Evolutionary conservation across 371 early-diverging fungal species (phyloP).

Genomic region (Actinomucor elegans): DNA sequence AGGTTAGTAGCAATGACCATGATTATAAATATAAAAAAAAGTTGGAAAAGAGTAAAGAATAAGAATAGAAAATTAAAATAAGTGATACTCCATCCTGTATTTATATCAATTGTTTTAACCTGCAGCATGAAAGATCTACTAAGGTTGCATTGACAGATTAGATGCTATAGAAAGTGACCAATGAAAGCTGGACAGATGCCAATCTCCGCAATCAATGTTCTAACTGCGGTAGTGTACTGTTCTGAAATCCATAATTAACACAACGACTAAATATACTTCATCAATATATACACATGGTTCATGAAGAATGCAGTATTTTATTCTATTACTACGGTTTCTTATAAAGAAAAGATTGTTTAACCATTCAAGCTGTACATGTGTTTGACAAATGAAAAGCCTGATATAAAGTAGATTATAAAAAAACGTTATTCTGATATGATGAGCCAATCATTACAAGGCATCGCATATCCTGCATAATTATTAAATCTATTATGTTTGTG

Average conservation of each 20-base stretch:
- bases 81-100: background rate
- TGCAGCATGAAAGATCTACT: slow-evolving; percentile 3
- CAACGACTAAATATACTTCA: background rate
- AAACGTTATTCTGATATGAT: background rate
- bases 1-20: slow-evolving; percentile 77
- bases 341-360: background rate
- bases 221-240: background rate
- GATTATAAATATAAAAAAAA: slow-evolving; percentile 4
- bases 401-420: background rate
- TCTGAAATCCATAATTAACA: background rate
- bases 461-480: slow-evolving; percentile 7
- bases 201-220: slow-evolving; percentile 2
- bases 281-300: background rate
- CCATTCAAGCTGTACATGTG: background rate
- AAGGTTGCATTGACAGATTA: slow-evolving; percentile 11
- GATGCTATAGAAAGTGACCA: slow-evolving; percentile 7
- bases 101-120: background rate
- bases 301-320: background rate
- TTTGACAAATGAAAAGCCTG: background rate
- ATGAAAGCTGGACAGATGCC: background rate
- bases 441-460: slow-evolving; percentile 6
- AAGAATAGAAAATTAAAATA: background rate
- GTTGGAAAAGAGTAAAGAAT: background rate
- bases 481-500: background rate
- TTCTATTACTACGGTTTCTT: too few species aligned